Percentiles rank a stretch among this genome's conserved stretches.
Conservation (phyloP, 768 basidiomycete genomes). For the Coprinopsis cinerea region DNA sequence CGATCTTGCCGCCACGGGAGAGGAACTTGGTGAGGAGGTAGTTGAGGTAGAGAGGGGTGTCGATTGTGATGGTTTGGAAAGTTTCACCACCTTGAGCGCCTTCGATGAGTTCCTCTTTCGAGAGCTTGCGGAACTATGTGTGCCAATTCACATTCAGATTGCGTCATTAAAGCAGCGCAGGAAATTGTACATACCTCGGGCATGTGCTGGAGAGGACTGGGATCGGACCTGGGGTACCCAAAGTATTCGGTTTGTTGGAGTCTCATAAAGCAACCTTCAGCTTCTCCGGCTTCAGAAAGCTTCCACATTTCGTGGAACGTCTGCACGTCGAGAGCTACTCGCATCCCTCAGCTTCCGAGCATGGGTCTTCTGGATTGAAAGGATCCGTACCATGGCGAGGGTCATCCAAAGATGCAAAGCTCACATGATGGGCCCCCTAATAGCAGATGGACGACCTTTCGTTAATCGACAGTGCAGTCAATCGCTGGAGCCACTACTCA, state of each 20-base stretch:
- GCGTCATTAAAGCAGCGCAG: background rate
- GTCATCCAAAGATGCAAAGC: constrained; percentile 37
- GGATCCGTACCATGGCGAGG: constrained; percentile 40
- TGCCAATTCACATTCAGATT: constrained; percentile 15
- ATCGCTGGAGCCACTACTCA: constrained; percentile 26
- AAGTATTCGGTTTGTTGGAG: constrained; percentile 56
- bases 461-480: background rate
- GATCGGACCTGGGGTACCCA: constrained; percentile 28
- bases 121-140: constrained; percentile 26
- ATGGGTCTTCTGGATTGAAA: background rate
- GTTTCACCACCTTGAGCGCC: constrained; percentile 39
- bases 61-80: constrained; percentile 60
- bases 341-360: background rate
- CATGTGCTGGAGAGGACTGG: constrained; percentile 42
- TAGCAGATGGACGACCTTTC: background rate
- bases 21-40: constrained; percentile 60
- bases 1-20: constrained; percentile 43
- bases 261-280: constrained; percentile 61
- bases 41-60: constrained; percentile 54
- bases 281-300: constrained; percentile 49
- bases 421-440: constrained; percentile 80
- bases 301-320: constrained; percentile 71
- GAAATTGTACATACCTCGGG: constrained; percentile 36
- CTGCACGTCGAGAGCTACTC: constrained; percentile 55
- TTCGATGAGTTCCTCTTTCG: constrained; percentile 32